phyloP scores from a whole-genome alignment of 257 asterid species.

The Verbena officinalis region DNA sequence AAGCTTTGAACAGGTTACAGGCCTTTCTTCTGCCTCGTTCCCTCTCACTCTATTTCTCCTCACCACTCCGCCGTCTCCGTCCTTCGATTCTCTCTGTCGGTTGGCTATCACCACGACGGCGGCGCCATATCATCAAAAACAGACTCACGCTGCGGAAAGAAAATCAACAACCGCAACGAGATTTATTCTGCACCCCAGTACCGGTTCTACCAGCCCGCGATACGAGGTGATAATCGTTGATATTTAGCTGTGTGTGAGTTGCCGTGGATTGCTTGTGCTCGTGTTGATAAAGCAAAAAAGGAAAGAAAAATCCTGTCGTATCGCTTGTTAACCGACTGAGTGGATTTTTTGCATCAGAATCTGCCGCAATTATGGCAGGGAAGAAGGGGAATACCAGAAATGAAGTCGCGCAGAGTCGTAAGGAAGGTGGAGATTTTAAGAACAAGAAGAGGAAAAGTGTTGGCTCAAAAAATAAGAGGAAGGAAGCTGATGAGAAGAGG shows the following conservation, averaged over 20 bases:
- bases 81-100: neutral
- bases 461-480: constrained; percentile 23
- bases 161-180: neutral
- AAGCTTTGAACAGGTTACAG: neutral
- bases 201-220: neutral
- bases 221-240: neutral
- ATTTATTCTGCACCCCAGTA: neutral
- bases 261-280: neutral
- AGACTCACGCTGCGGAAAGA: neutral
- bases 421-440: constrained; percentile 26
- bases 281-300: neutral
- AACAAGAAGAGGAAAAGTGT: constrained; percentile 34
- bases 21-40: neutral
- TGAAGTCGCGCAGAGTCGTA: constrained; percentile 27
- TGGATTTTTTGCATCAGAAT: constrained; percentile 6
- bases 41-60: neutral
- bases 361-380: constrained; percentile 34
- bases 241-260: neutral
- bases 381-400: constrained; percentile 35
- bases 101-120: neutral
- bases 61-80: neutral
- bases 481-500: constrained; percentile 36
- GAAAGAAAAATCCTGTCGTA: neutral
- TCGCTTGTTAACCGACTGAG: neutral
- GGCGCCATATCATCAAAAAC: no score